Evolutionary conservation across 208 protist genomes (phyloP), one percentile per base, ranked within the genome.

Genomic region (Wallacemonas sp.): DNA sequence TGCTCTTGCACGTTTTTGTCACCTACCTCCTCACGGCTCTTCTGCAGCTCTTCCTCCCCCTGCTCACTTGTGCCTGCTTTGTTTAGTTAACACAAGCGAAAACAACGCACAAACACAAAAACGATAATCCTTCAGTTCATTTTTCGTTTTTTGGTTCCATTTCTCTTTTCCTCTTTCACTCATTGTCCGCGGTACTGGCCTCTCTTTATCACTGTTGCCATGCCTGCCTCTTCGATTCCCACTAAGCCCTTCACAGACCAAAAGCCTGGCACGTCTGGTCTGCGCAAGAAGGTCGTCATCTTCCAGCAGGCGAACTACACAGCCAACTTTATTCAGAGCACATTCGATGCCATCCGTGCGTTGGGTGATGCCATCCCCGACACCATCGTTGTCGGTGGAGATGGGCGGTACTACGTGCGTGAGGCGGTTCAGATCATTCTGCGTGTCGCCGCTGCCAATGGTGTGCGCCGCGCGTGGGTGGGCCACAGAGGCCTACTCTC

Each of bases 241-340:
- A 93, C 83, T 39, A 78, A 70, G 34, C 73, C 83, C 13, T 89
- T 82, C 71, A 53, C 30, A 27, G 97, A 91, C 48, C 97, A 99
- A 77, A 98, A 97, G 74, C 94, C 97, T 2, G 98, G 97, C 58
- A 99, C 98, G 12, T 97, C 88, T 3, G 97, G 97, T n/a, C 81
- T 99, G 34, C 83, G 98, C 39, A 98, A 99, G 85, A 97, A 96
- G 73, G 95, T 98, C 32, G 79, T 67, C 6, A 82, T 97, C 13
- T 98, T 98, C 62, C 73, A 90, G 72, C 68, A 95, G 67, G 59
- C 76, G 26, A 71, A 98, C 75, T 99, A 99, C 81, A 73, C 97
- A 2, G 91, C 95, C 34, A 99, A 99, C 83, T 99, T 99, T 75
- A 81, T 99, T n/a, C 97, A 99, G 76, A 78, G 81, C 45, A 90